Conservation (phyloP, 257 asterid species). For the Ilex aquifolium region DNA sequence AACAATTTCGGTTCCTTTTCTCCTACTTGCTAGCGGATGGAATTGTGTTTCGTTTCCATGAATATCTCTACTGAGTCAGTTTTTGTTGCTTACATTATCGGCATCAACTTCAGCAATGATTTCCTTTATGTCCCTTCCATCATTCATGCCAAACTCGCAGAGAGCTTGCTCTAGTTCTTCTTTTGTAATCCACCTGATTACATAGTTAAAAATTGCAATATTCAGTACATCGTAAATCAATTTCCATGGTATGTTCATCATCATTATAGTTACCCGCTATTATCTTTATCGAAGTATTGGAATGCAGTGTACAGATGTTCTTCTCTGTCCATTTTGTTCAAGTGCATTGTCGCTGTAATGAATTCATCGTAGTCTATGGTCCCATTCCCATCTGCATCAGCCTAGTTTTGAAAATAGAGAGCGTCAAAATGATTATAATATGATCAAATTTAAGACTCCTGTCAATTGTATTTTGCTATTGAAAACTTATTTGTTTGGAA, state of each 20-base stretch:
- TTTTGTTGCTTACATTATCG: conserved; percentile 48
- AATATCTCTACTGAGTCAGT: not conserved
- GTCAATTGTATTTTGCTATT: no score
- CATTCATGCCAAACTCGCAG: conserved; percentile 62
- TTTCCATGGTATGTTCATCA: not conserved
- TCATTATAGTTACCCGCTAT: conserved; percentile 62
- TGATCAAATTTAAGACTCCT: not conserved
- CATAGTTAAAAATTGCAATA: not conserved
- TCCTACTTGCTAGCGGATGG: no score
- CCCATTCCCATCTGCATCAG: conserved; percentile 97
- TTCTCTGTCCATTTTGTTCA: conserved; percentile 96
- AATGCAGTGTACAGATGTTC: conserved; percentile 97
- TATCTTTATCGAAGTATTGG: conserved; percentile 93
- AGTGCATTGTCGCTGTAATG: conserved; percentile 95
- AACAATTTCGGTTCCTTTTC: not conserved
- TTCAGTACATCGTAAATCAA: not conserved
- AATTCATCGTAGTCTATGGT: conserved; percentile 94
- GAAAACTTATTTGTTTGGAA: not conserved
- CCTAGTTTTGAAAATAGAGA: conserved; percentile 28
- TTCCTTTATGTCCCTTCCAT: conserved; percentile 61
- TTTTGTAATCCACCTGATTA: conserved; percentile 54
- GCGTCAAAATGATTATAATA: not conserved
- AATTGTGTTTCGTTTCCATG: no score
- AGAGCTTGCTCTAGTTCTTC: conserved; percentile 88
- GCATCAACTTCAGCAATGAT: conserved; percentile 68